phyloP scores from a whole-genome alignment of 2,329 filamentous ascomycete species.

The Dactylellina haptotyla region DNA sequence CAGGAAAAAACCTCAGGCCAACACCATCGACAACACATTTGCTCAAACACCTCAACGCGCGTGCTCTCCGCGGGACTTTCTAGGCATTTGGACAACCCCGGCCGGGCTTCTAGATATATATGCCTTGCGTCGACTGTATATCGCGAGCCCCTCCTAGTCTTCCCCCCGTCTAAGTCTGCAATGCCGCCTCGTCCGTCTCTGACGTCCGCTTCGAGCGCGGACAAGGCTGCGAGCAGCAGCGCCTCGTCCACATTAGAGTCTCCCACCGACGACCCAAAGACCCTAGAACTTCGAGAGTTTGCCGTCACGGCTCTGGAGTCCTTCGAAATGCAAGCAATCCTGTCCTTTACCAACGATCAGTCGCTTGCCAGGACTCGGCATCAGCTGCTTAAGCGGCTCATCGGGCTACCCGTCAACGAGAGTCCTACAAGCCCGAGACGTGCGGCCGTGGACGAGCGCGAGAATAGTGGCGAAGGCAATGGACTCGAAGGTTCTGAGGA shows the following conservation, averaged over 20 bases:
- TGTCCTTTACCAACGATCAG: slow-evolving; percentile 41
- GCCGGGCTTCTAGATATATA: no score
- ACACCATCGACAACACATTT: slow-evolving; percentile 38
- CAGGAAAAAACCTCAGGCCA: slow-evolving; percentile 11
- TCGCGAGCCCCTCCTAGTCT: background rate
- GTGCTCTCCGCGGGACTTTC: background rate
- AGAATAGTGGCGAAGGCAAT: slow-evolving; percentile 1
- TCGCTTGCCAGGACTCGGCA: slow-evolving; percentile 38
- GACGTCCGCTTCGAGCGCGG: slow-evolving; percentile 17
- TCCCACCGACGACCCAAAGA: slow-evolving; percentile 46
- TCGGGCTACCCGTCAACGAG: slow-evolving; percentile 26
- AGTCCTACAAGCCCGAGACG: slow-evolving; percentile 8
- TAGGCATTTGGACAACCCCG: background rate
- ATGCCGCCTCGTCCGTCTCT: slow-evolving; percentile 33
- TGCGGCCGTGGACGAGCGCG: slow-evolving; percentile 3
- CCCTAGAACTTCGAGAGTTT: slow-evolving; percentile 45
- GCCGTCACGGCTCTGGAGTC: slow-evolving; percentile 45
- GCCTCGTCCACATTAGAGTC: slow-evolving; percentile 38
- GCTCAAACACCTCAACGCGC: slow-evolving; percentile 14
- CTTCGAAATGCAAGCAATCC: slow-evolving; percentile 49
- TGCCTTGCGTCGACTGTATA: background rate
- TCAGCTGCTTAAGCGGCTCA: slow-evolving; percentile 42
- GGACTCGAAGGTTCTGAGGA: slow-evolving; percentile 17
- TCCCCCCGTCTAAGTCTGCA: background rate
- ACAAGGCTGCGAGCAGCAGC: slow-evolving; percentile 25